These are phyloP conservation scores for Rubia peregrina DNA, from an alignment of 305 asterid genomes.

Conservation along the genomic window DNA sequence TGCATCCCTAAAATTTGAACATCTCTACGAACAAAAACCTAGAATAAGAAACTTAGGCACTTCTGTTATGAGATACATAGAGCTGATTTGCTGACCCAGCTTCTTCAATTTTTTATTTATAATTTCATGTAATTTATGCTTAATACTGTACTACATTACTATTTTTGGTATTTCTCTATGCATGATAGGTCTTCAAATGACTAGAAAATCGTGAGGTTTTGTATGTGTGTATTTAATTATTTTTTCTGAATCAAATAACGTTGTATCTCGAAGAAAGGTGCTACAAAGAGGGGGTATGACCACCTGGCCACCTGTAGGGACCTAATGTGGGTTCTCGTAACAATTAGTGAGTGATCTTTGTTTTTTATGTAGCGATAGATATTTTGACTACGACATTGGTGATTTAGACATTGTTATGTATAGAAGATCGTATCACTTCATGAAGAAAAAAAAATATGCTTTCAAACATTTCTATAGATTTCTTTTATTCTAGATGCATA, in stretches of 20 bases:
- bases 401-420: too few species aligned
- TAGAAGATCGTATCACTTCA: too few species aligned
- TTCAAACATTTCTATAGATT: too few species aligned
- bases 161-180: conserved; percentile 15
- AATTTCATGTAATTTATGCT: background rate
- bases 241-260: conserved; percentile 46
- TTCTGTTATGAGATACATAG: too few species aligned
- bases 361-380: background rate
- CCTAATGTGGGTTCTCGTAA: conserved; percentile 58
- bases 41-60: too few species aligned
- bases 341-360: too few species aligned
- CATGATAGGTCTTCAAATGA: conserved; percentile 72
- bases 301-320: conserved; percentile 65
- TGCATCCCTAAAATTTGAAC: too few species aligned
- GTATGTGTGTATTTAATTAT: background rate
- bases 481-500: background rate
- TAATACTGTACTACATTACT: background rate
- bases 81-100: too few species aligned
- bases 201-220: conserved; percentile 55
- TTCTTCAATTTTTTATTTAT: too few species aligned
- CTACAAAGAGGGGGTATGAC: conserved; percentile 71
- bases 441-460: too few species aligned
- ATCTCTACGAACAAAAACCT: too few species aligned
- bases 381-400: background rate
- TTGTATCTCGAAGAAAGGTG: conserved; percentile 88